A percentile compares a stretch with the other conserved stretches of the same genome.
phyloP scores from a whole-genome alignment of 108 stramenopile genomes.

The Fistulifera pelliculosa region DNA sequence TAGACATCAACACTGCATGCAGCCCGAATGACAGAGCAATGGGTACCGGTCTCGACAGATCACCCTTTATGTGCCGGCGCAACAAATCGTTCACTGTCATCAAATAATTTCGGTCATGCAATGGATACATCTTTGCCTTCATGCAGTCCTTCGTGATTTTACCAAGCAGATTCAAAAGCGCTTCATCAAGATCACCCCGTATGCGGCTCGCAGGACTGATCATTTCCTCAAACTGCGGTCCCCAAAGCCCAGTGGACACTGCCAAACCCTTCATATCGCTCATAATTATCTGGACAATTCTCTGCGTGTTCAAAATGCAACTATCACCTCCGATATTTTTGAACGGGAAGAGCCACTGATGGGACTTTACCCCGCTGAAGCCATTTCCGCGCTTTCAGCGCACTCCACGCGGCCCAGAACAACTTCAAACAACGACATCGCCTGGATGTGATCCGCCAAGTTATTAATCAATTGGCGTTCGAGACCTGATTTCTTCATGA shows the following conservation, averaged over 20 bases:
- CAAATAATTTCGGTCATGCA: neutral
- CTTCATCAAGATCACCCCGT: conserved; percentile 5
- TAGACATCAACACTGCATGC: conserved; percentile 11
- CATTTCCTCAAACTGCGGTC: neutral
- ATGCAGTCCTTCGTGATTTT: too few species aligned
- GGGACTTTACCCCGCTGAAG: too few species aligned
- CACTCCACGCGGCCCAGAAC: too few species aligned
- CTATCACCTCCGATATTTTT: conserved; percentile 4
- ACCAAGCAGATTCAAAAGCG: neutral
- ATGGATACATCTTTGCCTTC: neutral
- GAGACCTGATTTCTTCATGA: too few species aligned
- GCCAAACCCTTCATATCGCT: neutral
- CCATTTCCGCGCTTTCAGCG: too few species aligned
- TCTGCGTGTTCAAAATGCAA: conserved; percentile 15
- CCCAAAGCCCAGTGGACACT: neutral
- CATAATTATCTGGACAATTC: neutral
- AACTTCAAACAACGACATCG: too few species aligned
- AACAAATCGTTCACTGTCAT: neutral
- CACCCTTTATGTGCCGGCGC: neutral
- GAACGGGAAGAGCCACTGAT: too few species aligned
- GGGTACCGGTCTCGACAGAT: neutral
- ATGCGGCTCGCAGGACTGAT: neutral
- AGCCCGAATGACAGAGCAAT: conserved; percentile 8
- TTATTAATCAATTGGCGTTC: too few species aligned
- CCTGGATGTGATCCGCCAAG: too few species aligned